Percentiles rank a stretch among this genome's conserved stretches.
Conservation (phyloP, 108 stramenopile genomes). For the Discostella stelligeroides region DNA sequence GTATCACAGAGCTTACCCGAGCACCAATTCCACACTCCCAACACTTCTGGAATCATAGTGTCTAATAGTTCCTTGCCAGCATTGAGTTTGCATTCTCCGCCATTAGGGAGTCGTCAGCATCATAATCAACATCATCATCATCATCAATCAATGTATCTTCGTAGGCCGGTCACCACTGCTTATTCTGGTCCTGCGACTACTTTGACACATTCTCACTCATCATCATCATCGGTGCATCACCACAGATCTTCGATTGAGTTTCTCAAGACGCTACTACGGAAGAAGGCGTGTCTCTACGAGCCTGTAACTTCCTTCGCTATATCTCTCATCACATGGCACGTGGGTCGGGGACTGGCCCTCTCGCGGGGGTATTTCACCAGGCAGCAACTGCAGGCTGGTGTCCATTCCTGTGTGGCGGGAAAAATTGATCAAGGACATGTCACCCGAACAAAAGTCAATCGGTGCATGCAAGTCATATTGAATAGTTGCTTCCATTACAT, state of each 20-base stretch:
- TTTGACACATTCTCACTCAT: slow-evolving; percentile 12
- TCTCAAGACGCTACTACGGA: slow-evolving; percentile 86
- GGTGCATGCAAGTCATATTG: slow-evolving; percentile 92
- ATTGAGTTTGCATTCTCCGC: slow-evolving; percentile 8
- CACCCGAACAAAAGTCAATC: slow-evolving; percentile 88
- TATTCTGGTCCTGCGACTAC: slow-evolving; percentile 10
- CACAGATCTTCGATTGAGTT: slow-evolving; percentile 79
- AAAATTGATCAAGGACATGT: slow-evolving; percentile 81
- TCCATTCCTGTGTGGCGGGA: slow-evolving; percentile 75
- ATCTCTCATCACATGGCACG: slow-evolving; percentile 86
- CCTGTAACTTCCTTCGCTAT: slow-evolving; percentile 84
- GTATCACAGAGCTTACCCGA: slow-evolving; percentile 19
- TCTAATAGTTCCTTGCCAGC: background rate
- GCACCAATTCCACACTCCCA: slow-evolving; percentile 9
- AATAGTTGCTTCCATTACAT: slow-evolving; percentile 93
- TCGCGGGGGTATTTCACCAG: slow-evolving; percentile 81
- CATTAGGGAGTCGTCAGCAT: slow-evolving; percentile 3
- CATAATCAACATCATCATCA: slow-evolving; percentile 7
- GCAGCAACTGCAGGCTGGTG: slow-evolving; percentile 85
- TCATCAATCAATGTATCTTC: slow-evolving; percentile 8
- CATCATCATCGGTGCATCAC: slow-evolving; percentile 24
- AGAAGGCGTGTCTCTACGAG: slow-evolving; percentile 90
- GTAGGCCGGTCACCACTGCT: too few relatives aligned
- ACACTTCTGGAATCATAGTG: background rate
- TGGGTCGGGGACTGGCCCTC: slow-evolving; percentile 76